These are phyloP conservation scores for Pelargonium fulgidum DNA, from an alignment of 441 rosid species.

Conservation along the genomic window DNA sequence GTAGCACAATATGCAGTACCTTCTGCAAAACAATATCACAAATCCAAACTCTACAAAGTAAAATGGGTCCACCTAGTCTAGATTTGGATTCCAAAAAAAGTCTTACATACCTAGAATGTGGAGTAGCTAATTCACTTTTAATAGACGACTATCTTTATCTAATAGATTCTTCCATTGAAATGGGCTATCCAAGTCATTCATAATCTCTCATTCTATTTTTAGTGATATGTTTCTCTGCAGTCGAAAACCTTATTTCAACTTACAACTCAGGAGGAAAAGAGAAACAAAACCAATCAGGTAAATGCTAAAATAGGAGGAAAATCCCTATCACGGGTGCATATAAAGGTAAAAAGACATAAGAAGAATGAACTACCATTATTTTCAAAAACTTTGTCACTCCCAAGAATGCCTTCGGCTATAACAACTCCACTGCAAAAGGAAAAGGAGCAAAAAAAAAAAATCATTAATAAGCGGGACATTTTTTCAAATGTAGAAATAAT, in stretches of 20 bases:
- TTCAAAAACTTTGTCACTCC: conserved; percentile 33
- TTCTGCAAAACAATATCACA: background rate
- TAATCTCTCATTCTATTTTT: background rate
- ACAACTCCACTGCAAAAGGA: conserved; percentile 74
- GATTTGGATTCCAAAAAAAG: background rate
- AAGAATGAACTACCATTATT: conserved; percentile 41
- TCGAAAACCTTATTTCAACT: background rate
- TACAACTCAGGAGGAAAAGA: background rate
- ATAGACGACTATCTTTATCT: background rate
- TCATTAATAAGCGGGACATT: conserved; percentile 9
- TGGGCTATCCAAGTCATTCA: background rate
- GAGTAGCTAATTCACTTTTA: background rate
- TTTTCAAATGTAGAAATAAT: conserved; percentile 12
- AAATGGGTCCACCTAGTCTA: background rate
- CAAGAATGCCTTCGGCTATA: conserved; percentile 75
- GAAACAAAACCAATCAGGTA: background rate
- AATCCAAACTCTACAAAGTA: background rate
- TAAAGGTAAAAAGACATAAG: conserved; percentile 1
- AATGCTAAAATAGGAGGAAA: background rate
- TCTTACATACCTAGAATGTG: background rate
- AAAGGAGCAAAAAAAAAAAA: conserved; percentile 19
- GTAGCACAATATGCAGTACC: background rate
- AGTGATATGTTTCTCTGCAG: conserved; percentile 1
- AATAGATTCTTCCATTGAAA: background rate
- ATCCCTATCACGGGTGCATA: background rate